Percentiles rank a stretch among this genome's conserved stretches.
Evolutionary conservation across 2,329 filamentous ascomycete genomes (phyloP).

Genomic region (Botryosphaeria agaves): DNA sequence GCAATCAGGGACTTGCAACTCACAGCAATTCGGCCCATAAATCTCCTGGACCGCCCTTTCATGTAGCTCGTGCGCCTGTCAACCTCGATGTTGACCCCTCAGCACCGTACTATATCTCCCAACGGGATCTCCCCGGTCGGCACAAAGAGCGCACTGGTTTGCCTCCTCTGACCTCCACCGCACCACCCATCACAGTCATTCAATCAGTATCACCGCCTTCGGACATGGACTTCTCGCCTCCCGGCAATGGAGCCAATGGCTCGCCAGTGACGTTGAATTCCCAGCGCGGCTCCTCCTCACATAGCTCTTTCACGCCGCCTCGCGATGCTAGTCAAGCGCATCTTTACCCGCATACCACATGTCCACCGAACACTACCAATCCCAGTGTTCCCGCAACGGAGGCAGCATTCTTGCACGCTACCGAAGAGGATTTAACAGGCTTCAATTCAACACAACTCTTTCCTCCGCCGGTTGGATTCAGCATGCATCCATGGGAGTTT

Average conservation of each 20-base stretch:
- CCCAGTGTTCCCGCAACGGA: neutral
- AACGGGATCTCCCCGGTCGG: constrained; percentile 2
- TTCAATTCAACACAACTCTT: too few relatives aligned
- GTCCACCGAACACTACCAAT: neutral
- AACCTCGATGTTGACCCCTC: constrained; percentile 10
- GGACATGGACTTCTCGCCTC: constrained; percentile 19
- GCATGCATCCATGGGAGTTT: too few relatives aligned
- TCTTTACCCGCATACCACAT: neutral
- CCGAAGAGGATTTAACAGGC: constrained; percentile 1
- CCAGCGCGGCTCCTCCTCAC: constrained; percentile 2
- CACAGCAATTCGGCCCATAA: constrained; percentile 1
- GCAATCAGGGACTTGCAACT: constrained; percentile 4
- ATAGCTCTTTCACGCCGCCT: constrained; percentile 4
- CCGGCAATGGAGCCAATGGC: constrained; percentile 11
- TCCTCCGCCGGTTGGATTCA: too few relatives aligned
- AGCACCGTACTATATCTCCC: constrained; percentile 3
- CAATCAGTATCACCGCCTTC: too few relatives aligned
- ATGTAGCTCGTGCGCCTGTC: constrained; percentile 9
- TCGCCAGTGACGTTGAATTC: constrained; percentile 13
- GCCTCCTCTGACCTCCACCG: constrained; percentile 3
- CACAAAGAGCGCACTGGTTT: neutral
- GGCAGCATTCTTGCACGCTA: neutral
- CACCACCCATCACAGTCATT: constrained; percentile 5
- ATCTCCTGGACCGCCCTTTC: constrained; percentile 10
- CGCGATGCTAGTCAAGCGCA: neutral